These are phyloP conservation scores for Niveomyces coronatus DNA, from an alignment of 2,329 filamentous ascomycete species.

Conservation along the genomic window DNA sequence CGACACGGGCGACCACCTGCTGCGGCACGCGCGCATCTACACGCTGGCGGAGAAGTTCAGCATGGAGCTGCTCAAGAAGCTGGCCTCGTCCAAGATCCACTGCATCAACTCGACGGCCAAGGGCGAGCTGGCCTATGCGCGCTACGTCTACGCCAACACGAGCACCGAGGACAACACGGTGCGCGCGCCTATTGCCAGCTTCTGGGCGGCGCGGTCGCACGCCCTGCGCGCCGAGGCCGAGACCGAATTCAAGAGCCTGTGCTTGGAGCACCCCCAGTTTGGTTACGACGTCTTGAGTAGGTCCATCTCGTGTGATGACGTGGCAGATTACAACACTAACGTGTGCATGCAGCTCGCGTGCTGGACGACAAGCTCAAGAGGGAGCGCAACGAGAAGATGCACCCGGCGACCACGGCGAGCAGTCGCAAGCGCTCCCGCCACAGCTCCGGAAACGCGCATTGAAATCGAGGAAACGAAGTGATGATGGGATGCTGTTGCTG, in stretches of 20 bases:
- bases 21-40: slow-evolving; percentile 84
- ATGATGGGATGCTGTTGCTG: too few species aligned
- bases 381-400: slow-evolving; percentile 50
- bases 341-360: slow-evolving; percentile 55
- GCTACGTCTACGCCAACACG: slow-evolving; percentile 80
- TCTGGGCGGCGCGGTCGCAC: slow-evolving; percentile 77
- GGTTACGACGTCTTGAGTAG: slow-evolving; percentile 83
- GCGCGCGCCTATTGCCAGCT: slow-evolving; percentile 74
- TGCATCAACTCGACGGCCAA: slow-evolving; percentile 78
- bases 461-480: neutral
- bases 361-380: slow-evolving; percentile 57
- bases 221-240: slow-evolving; percentile 78
- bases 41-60: slow-evolving; percentile 75
- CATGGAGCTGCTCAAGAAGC: slow-evolving; percentile 55
- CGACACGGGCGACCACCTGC: slow-evolving; percentile 68
- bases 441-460: slow-evolving; percentile 29
- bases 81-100: slow-evolving; percentile 85
- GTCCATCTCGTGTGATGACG: too few species aligned
- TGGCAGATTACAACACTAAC: too few species aligned
- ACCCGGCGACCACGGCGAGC: slow-evolving; percentile 34
- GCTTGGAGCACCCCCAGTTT: slow-evolving; percentile 83
- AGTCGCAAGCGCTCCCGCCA: slow-evolving; percentile 47
- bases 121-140: slow-evolving; percentile 84
- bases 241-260: slow-evolving; percentile 72
- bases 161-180: slow-evolving; percentile 58